Percentiles rank a stretch among this genome's conserved stretches.
Evolutionary conservation across 2,329 filamentous ascomycete genomes (phyloP).

Genomic region (Colletotrichum cuscutae): DNA sequence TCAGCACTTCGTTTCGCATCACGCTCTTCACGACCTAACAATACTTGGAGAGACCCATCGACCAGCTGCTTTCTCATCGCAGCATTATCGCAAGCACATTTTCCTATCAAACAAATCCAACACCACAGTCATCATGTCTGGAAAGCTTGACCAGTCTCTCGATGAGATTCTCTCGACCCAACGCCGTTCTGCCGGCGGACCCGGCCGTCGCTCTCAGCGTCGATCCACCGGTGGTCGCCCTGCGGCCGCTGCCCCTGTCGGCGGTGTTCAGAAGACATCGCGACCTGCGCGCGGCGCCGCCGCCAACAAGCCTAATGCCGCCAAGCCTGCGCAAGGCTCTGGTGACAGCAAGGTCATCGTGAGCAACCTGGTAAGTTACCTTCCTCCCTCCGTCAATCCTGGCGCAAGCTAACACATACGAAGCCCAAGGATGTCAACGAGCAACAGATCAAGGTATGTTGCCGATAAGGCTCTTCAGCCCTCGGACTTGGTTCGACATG

Average conservation of each 20-base stretch:
- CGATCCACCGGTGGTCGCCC: constrained; percentile 63
- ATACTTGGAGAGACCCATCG: constrained; percentile 3
- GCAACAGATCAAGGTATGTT: constrained; percentile 99
- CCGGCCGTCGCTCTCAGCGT: constrained; percentile 60
- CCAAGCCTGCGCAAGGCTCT: constrained; percentile 68
- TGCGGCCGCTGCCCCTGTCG: constrained; percentile 75
- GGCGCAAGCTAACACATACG: constrained; percentile 56
- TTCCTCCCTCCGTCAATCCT: background rate
- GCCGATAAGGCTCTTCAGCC: constrained; percentile 79
- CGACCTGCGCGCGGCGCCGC: constrained; percentile 66
- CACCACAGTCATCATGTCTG: constrained; percentile 74
- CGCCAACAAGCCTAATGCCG: constrained; percentile 70
- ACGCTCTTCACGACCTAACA: constrained; percentile 11
- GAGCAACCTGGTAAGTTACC: constrained; percentile 87
- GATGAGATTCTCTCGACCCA: constrained; percentile 94
- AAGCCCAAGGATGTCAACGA: constrained; percentile 97
- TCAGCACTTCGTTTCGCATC: constrained; percentile 9
- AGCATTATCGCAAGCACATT: background rate
- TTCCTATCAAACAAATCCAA: background rate
- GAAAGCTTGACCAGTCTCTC: constrained; percentile 95
- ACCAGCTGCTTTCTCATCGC: constrained; percentile 19
- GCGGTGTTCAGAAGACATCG: constrained; percentile 85
- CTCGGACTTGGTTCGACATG: constrained; percentile 77
- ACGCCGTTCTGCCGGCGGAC: constrained; percentile 63
- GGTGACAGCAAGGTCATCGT: constrained; percentile 97